Conservation (phyloP, 805 yeast genomes). For the Saccharomyces mikatae region DNA sequence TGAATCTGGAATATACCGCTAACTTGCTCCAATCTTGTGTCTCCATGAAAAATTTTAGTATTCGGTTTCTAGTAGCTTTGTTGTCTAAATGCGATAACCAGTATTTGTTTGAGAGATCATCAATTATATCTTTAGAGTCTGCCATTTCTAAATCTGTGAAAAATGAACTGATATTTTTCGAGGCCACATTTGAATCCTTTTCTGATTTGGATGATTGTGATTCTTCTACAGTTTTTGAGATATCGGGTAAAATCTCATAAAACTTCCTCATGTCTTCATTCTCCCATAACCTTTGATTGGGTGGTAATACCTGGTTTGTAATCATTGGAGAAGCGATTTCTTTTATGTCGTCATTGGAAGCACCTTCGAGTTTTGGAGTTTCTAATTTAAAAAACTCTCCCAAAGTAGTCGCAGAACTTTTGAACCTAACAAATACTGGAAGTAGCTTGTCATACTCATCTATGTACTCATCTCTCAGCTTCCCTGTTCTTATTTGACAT, state of each 20-base stretch:
- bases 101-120: slow-evolving; percentile 39
- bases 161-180: slow-evolving; percentile 38
- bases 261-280: slow-evolving; percentile 57
- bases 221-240: slow-evolving; percentile 29
- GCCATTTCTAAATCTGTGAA: slow-evolving; percentile 37
- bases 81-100: slow-evolving; percentile 50
- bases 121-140: slow-evolving; percentile 41
- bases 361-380: slow-evolving; percentile 31
- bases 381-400: slow-evolving; percentile 35
- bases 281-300: slow-evolving; percentile 45
- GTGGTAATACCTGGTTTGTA: slow-evolving; percentile 16
- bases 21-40: slow-evolving; percentile 39
- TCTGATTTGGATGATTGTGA: slow-evolving; percentile 6
- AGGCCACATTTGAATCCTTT: slow-evolving; percentile 23
- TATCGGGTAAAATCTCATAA: slow-evolving; percentile 48
- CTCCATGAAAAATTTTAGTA: slow-evolving; percentile 48
- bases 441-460: slow-evolving; percentile 28
- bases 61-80: slow-evolving; percentile 60
- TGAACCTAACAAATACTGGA: slow-evolving; percentile 40
- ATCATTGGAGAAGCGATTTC: slow-evolving; percentile 24
- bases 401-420: slow-evolving; percentile 35
- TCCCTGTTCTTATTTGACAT: slow-evolving; percentile 62
- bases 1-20: slow-evolving; percentile 54
- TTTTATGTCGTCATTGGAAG: slow-evolving; percentile 20
- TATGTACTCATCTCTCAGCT: slow-evolving; percentile 35